phyloP scores from a whole-genome alignment of 106 monocot species.

The Cymbidium sinense region DNA sequence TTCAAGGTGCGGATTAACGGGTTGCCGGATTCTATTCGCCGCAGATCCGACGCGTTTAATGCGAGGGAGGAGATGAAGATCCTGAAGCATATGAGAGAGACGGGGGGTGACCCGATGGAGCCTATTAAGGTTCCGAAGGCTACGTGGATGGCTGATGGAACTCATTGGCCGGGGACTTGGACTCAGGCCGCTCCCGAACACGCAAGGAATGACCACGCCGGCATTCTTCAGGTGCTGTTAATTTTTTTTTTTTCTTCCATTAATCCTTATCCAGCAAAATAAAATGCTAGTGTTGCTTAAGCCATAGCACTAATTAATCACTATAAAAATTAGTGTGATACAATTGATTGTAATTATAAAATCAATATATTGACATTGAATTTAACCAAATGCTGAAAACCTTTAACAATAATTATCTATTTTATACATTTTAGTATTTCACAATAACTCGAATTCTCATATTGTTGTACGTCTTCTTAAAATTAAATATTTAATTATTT shows the following conservation, averaged over 20 bases:
- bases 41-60: constrained; percentile 45
- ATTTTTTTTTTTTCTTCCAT: not conserved
- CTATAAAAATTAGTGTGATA: no score
- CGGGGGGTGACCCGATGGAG: constrained; percentile 21
- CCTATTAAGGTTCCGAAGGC: constrained; percentile 40
- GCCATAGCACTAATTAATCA: no score
- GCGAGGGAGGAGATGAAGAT: constrained; percentile 54
- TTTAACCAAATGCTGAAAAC: no score
- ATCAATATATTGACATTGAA: no score
- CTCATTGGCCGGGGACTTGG: constrained; percentile 48
- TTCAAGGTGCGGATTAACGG: constrained; percentile 71
- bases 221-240: constrained; percentile 46
- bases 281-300: no score
- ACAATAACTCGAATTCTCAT: no score
- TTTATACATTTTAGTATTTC: no score
- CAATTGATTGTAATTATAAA: no score
- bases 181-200: constrained; percentile 31
- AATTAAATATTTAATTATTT: no score
- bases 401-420: no score
- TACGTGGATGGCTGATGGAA: constrained; percentile 66
- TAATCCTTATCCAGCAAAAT: no score
- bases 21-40: constrained; percentile 43
- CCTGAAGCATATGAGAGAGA: constrained; percentile 33
- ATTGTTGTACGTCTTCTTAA: no score
- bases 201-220: constrained; percentile 52